Conservation (phyloP, 2,329 filamentous ascomycete species). For the Colletotrichum salicis region DNA sequence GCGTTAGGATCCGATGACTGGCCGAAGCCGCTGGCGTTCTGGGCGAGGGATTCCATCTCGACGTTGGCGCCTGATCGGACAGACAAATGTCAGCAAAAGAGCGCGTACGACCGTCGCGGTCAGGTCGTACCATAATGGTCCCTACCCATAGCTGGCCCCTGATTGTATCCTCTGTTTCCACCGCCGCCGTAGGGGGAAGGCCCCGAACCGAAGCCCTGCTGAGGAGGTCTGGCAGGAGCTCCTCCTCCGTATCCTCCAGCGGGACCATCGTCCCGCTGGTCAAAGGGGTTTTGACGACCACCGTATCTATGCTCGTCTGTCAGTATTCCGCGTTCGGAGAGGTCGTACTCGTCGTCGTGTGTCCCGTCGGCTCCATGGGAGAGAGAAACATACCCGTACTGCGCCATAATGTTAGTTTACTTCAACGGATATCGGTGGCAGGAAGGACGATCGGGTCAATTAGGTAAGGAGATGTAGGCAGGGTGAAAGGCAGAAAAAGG, state of each 20-base stretch:
- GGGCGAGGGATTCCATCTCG: conserved; percentile 76
- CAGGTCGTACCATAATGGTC: conserved; percentile 29
- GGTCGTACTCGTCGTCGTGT: conserved; percentile 31
- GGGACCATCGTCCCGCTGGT: conserved; percentile 58
- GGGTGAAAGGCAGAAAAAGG: background rate
- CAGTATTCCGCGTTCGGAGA: conserved; percentile 26
- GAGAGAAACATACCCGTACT: conserved; percentile 58
- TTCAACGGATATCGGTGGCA: conserved; percentile 12
- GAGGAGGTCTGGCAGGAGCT: conserved; percentile 16
- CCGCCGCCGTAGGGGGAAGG: conserved; percentile 39
- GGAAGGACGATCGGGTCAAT: conserved; percentile 7
- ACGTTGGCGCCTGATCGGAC: conserved; percentile 60
- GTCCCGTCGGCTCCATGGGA: conserved; percentile 28
- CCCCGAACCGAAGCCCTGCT: conserved; percentile 33
- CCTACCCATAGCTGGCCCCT: conserved; percentile 38
- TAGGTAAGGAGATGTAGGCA: background rate
- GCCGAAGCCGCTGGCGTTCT: conserved; percentile 59
- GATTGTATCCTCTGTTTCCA: conserved; percentile 39
- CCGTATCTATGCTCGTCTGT: conserved; percentile 63
- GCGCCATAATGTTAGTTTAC: conserved; percentile 52
- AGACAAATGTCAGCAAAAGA: conserved; percentile 17
- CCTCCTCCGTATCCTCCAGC: conserved; percentile 41
- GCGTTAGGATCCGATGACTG: conserved; percentile 71
- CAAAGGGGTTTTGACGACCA: conserved; percentile 66
- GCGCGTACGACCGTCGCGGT: conserved; percentile 21